Base-by-base conservation (phyloP, 2,329 filamentous ascomycete species). In the Ploettnerulaceae sp. region DNA sequence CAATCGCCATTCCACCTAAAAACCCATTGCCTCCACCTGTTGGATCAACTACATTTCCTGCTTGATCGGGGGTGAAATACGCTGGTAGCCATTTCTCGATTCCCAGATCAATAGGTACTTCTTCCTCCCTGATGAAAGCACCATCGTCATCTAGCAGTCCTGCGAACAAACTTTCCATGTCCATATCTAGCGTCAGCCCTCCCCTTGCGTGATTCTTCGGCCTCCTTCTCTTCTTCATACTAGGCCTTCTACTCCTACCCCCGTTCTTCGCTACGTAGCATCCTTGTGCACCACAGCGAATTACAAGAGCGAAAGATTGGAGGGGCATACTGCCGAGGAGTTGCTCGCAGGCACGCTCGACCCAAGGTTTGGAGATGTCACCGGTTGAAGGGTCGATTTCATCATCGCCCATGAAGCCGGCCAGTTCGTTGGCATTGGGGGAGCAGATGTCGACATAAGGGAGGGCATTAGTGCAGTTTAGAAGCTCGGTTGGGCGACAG, bases 11-110 rank as follows among this genome's bases (percentile, higher is more conserved):
- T n/a, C 76, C 75, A 17, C 76, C 75, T 18, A 96, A 71, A 59
- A 96, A 97, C 0, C 86, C 83, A 66, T 98, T 98, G 0, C 93
- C 93, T 15, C 89, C 93, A 7, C 93, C 93, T 0, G 93, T 97
- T 0, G 91, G 90, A 65, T 97, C 93, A n/a, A 93, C 70, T 1
- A 96, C 88, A 48, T 71, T 77, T 0, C 61, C 61, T 9, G 35
- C 12, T 28, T 37, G 28, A 35, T 45, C 33, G 9, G 33, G 14
- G 29, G 52, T 34, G 61, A 90, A 86, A 61, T 84, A 91, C 6
- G 90, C 86, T 9, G 86, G 87, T 18, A 95, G 68, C 86, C 89
- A 95, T 49, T 74, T 70, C 58, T 83, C 77, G 43, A 83, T 72
- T 3, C 82, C 64, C 3, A 57, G 55, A 49, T 66, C 59, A 5